Conservation (phyloP, 129 eudicot species). For the Calendula officinalis region DNA sequence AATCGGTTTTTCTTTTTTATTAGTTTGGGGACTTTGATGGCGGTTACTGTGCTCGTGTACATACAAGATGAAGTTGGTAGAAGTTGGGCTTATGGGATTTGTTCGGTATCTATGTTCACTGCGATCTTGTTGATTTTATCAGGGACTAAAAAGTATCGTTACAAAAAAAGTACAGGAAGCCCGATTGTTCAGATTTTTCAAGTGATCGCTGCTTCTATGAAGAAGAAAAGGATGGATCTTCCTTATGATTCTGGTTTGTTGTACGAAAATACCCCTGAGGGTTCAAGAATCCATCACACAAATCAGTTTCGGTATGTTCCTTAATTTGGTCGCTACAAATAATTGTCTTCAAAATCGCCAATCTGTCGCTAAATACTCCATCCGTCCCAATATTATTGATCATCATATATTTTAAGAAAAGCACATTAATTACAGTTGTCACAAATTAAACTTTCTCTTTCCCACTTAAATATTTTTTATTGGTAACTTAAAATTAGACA, state of each 20-base stretch:
- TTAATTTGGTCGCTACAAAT: not conserved
- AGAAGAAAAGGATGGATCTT: conserved; percentile 54
- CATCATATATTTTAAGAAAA: too few relatives aligned
- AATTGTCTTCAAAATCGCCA: not conserved
- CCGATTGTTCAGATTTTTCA: conserved; percentile 81
- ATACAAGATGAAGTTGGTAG: conserved; percentile 83
- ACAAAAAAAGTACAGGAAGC: conserved; percentile 76
- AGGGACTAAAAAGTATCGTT: conserved; percentile 68
- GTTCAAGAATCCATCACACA: conserved; percentile 66
- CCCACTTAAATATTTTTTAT: too few relatives aligned
- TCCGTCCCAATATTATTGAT: too few relatives aligned
- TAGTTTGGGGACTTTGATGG: conserved; percentile 73
- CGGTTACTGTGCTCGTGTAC: conserved; percentile 88
- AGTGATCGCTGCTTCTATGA: conserved; percentile 59
- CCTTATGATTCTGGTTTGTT: conserved; percentile 58
- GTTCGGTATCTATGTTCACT: conserved; percentile 66
- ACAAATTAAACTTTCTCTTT: too few relatives aligned
- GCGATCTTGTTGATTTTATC: conserved; percentile 58
- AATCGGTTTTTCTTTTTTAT: conserved; percentile 91
- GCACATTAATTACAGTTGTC: too few relatives aligned
- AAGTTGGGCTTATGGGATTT: conserved; percentile 90
- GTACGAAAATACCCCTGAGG: conserved; percentile 60
- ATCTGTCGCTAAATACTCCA: not conserved
- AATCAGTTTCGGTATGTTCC: conserved; percentile 60
- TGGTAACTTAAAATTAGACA: too few relatives aligned